These are phyloP conservation scores for Colletotrichum liaoningense DNA, from an alignment of 2,329 filamentous ascomycete species.

Conservation along the genomic window DNA sequence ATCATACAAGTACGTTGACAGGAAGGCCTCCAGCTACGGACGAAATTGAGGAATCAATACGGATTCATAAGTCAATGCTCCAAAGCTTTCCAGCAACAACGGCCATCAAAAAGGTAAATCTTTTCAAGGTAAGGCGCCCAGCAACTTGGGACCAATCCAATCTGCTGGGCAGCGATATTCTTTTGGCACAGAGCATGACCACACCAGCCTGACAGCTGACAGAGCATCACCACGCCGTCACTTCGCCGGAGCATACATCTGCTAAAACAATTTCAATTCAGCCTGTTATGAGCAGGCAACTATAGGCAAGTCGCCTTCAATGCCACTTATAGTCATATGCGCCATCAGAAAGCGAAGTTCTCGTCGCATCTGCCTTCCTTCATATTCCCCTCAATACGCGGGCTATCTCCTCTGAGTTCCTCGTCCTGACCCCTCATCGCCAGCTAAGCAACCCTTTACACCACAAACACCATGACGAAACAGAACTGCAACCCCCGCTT, in stretches of 20 bases:
- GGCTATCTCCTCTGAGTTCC: neutral
- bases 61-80: neutral
- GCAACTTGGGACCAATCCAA: neutral
- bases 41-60: neutral
- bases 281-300: no score
- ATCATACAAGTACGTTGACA: neutral
- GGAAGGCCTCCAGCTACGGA: neutral
- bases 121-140: neutral
- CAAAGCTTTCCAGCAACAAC: neutral
- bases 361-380: neutral
- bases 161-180: neutral
- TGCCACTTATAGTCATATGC: no score
- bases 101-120: neutral
- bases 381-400: neutral
- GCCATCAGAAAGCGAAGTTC: neutral
- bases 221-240: no score
- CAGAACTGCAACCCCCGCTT: slow-evolving; percentile 32
- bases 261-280: no score
- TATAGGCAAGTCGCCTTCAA: no score
- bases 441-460: neutral
- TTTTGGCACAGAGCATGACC: no score
- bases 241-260: no score
- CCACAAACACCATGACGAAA: slow-evolving; percentile 25
- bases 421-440: slow-evolving; percentile 21
- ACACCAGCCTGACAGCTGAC: no score